These are phyloP conservation scores for Zea mays DNA, from an alignment of 176 grass and related monocot species.

Conservation along the genomic window Zm-B73-REFERENCE-NAM-5.0 NC_050096.1:150572001-150572500, in stretches of 20 bases:
- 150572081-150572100: not conserved
- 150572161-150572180: constrained; percentile 82
- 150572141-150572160: constrained; percentile 5
- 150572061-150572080: constrained; percentile 79
- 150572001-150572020: constrained; percentile 99
- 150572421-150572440: not conserved
- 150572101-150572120: constrained; percentile 12
- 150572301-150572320: constrained; percentile 95
- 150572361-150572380: constrained; percentile 85
- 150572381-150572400: constrained; percentile 88
- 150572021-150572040: constrained; percentile 95
- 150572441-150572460: not conserved
- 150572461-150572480: constrained; percentile 88
- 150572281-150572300: constrained; percentile 89
- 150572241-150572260: constrained; percentile 95
- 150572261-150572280: constrained; percentile 94
- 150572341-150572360: constrained; percentile 93
- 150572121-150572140: not conserved
- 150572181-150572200: constrained; percentile 95
- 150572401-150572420: not conserved
- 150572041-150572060: constrained; percentile 96
- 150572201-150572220: constrained; percentile 91
- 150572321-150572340: constrained; percentile 92
- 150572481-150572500: constrained; percentile 92
- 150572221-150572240: constrained; percentile 82